Evolutionary conservation across 1,284 basidiomycete genomes (phyloP).

Genomic region (Leccinum griseonigrum): DNA sequence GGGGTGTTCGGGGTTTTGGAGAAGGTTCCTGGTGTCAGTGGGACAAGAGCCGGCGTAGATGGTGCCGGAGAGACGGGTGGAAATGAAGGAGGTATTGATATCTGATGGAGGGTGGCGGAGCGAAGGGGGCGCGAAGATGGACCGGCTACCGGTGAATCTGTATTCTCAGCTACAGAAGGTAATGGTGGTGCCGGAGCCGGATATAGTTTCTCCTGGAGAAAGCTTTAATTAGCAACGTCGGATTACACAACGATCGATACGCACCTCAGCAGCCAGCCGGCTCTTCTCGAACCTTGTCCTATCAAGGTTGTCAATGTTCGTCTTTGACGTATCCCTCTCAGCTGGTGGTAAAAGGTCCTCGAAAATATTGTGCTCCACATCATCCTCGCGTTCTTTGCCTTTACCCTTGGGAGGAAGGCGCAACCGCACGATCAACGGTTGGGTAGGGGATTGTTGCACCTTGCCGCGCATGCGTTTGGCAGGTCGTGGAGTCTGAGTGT

Average conservation of each 20-base stretch:
- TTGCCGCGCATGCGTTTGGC: slow-evolving; percentile 42
- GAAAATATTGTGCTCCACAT: slow-evolving; percentile 64
- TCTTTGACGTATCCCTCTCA: slow-evolving; percentile 78
- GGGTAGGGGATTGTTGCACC: slow-evolving; percentile 35
- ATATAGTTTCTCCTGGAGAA: slow-evolving; percentile 50
- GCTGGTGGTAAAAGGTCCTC: slow-evolving; percentile 72
- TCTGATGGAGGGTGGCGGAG: slow-evolving; percentile 44
- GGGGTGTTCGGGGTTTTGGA: slow-evolving; percentile 28
- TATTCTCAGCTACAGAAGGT: slow-evolving; percentile 33
- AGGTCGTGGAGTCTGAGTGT: slow-evolving; percentile 27
- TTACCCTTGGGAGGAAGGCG: slow-evolving; percentile 57
- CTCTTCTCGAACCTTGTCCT: slow-evolving; percentile 77
- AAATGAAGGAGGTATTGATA: slow-evolving; percentile 32
- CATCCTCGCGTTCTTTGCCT: slow-evolving; percentile 61
- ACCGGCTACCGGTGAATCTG: slow-evolving; percentile 49
- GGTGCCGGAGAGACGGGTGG: slow-evolving; percentile 36
- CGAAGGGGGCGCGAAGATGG: slow-evolving; percentile 66
- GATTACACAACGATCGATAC: slow-evolving; percentile 13
- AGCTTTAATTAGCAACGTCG: slow-evolving; percentile 10
- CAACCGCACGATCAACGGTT: slow-evolving; percentile 47
- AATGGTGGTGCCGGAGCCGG: slow-evolving; percentile 39
- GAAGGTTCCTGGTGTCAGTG: slow-evolving; percentile 36
- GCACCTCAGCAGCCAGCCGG: slow-evolving; percentile 68
- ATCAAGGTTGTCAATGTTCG: slow-evolving; percentile 66
- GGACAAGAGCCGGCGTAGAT: slow-evolving; percentile 39